Percentiles rank a stretch among this genome's conserved stretches.
phyloP scores from a whole-genome alignment of 2,329 filamentous ascomycete species.

The Epichloe uncinata region DNA sequence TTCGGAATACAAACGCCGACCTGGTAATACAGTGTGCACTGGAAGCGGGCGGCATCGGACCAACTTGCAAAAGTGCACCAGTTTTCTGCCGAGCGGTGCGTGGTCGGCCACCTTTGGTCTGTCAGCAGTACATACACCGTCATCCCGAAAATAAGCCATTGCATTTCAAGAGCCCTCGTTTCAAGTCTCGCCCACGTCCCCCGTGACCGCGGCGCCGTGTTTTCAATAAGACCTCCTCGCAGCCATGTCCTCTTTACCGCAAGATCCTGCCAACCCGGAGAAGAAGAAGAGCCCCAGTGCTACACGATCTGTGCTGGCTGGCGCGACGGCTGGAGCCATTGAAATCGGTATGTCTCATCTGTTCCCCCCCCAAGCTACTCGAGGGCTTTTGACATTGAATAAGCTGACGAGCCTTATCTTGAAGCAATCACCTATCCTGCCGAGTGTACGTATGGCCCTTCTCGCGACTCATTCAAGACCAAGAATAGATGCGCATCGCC shows the following conservation, averaged over 20 bases:
- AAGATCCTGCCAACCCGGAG: constrained; percentile 12
- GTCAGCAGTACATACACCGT: neutral
- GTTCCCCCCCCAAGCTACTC: neutral
- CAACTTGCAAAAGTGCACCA: neutral
- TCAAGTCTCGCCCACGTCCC: neutral
- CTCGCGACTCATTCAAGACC: neutral
- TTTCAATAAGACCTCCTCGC: neutral
- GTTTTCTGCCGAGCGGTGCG: neutral
- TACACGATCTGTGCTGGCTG: constrained; percentile 80
- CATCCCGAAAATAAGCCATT: neutral
- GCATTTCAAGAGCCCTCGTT: neutral
- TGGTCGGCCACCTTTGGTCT: neutral
- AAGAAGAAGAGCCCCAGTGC: constrained; percentile 52
- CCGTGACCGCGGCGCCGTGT: neutral
- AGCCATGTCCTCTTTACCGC: constrained; percentile 17
- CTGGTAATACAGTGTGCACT: too few species aligned
- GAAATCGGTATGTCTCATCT: constrained; percentile 58
- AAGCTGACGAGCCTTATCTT: neutral
- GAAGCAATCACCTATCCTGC: constrained; percentile 80
- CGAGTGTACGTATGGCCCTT: constrained; percentile 51
- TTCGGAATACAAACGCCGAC: constrained; percentile 34
- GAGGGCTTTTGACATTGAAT: neutral
- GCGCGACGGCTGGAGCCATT: constrained; percentile 83
- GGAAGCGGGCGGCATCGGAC: constrained; percentile 2
- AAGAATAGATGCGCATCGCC: neutral